Percentiles rank a stretch among this genome's conserved stretches.
Conservation (phyloP, 1,284 basidiomycete species). For the Malassezia sp. region DNA sequence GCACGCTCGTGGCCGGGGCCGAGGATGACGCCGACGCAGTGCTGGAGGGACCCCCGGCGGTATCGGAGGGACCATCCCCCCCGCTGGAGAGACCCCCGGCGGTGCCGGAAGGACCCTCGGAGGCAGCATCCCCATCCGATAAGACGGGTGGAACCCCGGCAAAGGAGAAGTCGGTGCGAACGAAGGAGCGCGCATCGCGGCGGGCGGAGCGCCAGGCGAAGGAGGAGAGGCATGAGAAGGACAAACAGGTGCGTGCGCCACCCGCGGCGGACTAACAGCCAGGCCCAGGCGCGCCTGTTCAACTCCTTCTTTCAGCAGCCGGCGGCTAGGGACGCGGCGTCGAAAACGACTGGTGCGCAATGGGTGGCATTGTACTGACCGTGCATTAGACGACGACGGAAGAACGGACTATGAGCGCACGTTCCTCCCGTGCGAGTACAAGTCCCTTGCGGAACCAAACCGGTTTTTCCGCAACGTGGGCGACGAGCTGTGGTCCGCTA, state of each 20-base stretch:
- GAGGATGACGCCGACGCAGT: neutral
- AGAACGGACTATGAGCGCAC: constrained; percentile 35
- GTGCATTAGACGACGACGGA: neutral
- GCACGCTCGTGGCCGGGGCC: too few relatives aligned
- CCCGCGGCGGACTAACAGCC: too few relatives aligned
- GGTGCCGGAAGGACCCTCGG: too few relatives aligned
- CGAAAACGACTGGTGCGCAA: constrained; percentile 3
- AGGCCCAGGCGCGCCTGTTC: constrained; percentile 48
- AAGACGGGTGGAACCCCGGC: too few relatives aligned
- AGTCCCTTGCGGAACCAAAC: constrained; percentile 39
- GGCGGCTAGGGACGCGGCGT: constrained; percentile 10
- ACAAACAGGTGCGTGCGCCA: too few relatives aligned
- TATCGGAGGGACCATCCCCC: neutral
- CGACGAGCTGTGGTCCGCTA: neutral
- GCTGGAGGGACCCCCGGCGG: neutral
- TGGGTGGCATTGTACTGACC: too few relatives aligned
- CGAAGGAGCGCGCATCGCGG: constrained; percentile 24
- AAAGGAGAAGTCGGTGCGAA: constrained; percentile 19
- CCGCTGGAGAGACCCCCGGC: too few relatives aligned
- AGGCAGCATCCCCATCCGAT: too few relatives aligned
- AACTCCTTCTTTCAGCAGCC: constrained; percentile 37
- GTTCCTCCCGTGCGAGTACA: constrained; percentile 39
- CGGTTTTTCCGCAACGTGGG: constrained; percentile 16
- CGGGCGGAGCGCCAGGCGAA: constrained; percentile 27
- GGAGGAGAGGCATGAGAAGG: constrained; percentile 41